Percentiles rank a stretch among this genome's conserved stretches.
Conservation (phyloP, 1,284 basidiomycete genomes). For the Trametes pubescens region DNA sequence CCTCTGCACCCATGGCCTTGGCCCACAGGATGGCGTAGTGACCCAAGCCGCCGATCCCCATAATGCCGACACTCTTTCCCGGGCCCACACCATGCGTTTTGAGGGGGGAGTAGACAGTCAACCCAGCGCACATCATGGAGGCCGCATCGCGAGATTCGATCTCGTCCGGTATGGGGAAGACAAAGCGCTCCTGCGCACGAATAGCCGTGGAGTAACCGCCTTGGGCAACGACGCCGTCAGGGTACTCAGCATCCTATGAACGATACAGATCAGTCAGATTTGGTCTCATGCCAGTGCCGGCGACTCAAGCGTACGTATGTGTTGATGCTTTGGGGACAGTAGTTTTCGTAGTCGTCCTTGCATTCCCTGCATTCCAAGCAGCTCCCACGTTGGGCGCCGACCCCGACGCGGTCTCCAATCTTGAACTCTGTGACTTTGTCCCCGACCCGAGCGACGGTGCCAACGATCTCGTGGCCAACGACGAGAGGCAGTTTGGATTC, state of each 20-base stretch:
- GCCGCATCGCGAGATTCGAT: conserved; percentile 60
- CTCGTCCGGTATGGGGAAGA: conserved; percentile 72
- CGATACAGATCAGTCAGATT: not conserved
- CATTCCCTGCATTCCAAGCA: conserved; percentile 64
- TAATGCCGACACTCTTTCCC: conserved; percentile 72
- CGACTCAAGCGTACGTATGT: conserved; percentile 30
- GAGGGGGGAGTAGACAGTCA: conserved; percentile 74
- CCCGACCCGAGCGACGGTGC: conserved; percentile 62
- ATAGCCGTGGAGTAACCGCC: conserved; percentile 75
- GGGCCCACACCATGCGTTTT: conserved; percentile 66
- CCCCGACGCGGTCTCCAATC: conserved; percentile 69
- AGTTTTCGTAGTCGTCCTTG: conserved; percentile 62
- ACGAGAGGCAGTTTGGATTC: conserved; percentile 49
- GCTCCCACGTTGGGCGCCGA: conserved; percentile 65
- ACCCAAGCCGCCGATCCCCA: conserved; percentile 69
- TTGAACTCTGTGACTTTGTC: conserved; percentile 64
- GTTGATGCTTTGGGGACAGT: conserved; percentile 47
- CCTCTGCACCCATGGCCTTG: conserved; percentile 52
- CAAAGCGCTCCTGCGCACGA: conserved; percentile 72
- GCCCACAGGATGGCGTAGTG: conserved; percentile 40
- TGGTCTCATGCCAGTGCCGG: not conserved
- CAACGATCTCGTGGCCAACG: conserved; percentile 68
- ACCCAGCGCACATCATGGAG: conserved; percentile 68
- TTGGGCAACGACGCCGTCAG: conserved; percentile 59
- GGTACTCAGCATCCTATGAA: conserved; percentile 39